Evolutionary conservation across 2,329 filamentous ascomycete genomes (phyloP), one percentile per base, ranked within the genome.

Genomic region (Hypoxylon sp.): DNA sequence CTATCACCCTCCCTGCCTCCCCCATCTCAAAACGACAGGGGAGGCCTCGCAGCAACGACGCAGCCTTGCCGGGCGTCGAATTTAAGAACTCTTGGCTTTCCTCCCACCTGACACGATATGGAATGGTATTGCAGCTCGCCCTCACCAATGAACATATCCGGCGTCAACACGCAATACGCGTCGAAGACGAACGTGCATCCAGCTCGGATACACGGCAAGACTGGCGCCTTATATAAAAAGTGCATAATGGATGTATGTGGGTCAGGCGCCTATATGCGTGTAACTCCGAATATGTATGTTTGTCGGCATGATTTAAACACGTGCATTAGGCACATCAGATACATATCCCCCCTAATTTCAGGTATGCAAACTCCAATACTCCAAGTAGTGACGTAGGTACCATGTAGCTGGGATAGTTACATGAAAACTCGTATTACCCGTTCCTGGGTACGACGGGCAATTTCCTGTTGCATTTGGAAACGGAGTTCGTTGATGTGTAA

Each of bases 331-430:
- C 54, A 50, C 60, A 60, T 59, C 54, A 54, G 13, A 31, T 64
- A 65, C 44, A n/a, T n/a, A n/a, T n/a, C n/a, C 62, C 27, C 50
- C 64, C 56, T 64, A 44, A 17, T 24, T 27, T 27, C 3, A 39
- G 21, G 31, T 15, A 35, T 3, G 13, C 13, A 53, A n/a, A 54
- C 13, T 39, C 21, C 32, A 53, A 24, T 56, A 59, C 54, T 60
- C 58, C 39, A 60, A 51, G n/a, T 10, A 59, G 62, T 68, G 68
- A 70, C 65, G 64, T 70, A 65, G 53, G 54, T 63, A 31, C 62
- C 65, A 21, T 44, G 21, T 54, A 48, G 35, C 52, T 63, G 59
- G 65, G 60, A 62, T 46, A 29, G 24, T 48, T 51, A 39, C 19
- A 11, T 13, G 19, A 39, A 58, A 19, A 5, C 11, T 62, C 21